These are phyloP conservation scores for Cordyceps javanica DNA, from an alignment of 2,329 filamentous ascomycete species.

Conservation along the genomic window DNA sequence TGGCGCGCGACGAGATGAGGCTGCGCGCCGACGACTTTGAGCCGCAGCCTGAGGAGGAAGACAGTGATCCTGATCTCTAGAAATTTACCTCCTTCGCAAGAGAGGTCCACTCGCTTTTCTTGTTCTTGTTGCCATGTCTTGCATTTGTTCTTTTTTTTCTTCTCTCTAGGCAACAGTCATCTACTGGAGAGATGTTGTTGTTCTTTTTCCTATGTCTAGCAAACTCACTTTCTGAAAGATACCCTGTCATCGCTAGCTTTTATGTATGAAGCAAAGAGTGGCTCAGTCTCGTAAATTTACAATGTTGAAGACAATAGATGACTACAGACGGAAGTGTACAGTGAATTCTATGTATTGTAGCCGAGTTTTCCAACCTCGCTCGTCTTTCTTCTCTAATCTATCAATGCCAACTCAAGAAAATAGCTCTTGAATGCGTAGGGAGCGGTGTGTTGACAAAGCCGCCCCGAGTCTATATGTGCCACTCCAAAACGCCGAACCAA, in stretches of 20 bases:
- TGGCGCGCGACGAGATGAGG: conserved; percentile 35
- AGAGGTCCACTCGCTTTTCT: too few relatives aligned
- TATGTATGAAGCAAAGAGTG: not conserved
- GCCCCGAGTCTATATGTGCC: conserved; percentile 8
- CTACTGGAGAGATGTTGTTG: not conserved
- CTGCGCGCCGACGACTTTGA: conserved; percentile 30
- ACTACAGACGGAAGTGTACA: not conserved
- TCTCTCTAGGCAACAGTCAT: not conserved
- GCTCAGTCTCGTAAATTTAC: not conserved
- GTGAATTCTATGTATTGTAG: not conserved
- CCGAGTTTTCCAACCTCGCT: not conserved
- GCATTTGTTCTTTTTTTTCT: not conserved
- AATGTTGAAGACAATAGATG: not conserved
- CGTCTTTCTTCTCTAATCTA: not conserved
- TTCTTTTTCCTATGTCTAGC: not conserved
- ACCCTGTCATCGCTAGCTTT: not conserved
- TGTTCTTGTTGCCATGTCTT: not conserved
- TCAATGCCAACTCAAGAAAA: conserved; percentile 5
- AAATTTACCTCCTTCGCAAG: too few relatives aligned
- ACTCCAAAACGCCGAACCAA: conserved; percentile 10
- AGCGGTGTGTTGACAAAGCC: not conserved
- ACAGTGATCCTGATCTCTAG: conserved; percentile 34
- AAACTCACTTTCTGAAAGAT: not conserved
- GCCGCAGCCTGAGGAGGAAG: conserved; percentile 21
- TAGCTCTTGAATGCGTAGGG: conserved; percentile 1